Evolutionary conservation across 2,329 filamentous ascomycete species (phyloP).

Genomic region (Alternaria ventricosa): DNA sequence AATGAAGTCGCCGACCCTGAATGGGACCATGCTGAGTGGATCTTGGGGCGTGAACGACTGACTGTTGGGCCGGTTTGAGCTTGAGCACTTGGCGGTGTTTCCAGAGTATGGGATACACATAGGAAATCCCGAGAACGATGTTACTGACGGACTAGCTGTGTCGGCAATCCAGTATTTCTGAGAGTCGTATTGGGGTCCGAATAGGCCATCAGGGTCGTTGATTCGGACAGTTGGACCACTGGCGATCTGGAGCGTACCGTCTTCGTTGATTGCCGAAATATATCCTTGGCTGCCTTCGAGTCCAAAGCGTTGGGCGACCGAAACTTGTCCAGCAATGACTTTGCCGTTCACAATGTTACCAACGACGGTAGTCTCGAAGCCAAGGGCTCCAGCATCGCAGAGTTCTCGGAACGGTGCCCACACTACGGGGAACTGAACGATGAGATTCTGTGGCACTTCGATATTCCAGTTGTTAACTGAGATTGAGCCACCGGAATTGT

Average conservation of each 20-base stretch:
- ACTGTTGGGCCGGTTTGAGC: constrained; percentile 45
- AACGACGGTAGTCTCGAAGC: constrained; percentile 40
- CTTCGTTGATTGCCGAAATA: constrained; percentile 43
- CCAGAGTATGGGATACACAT: constrained; percentile 59
- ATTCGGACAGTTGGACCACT: constrained; percentile 48
- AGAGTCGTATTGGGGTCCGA: constrained; percentile 30
- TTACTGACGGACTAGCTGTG: constrained; percentile 57
- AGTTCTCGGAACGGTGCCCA: constrained; percentile 52
- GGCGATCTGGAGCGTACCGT: constrained; percentile 48
- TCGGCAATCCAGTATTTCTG: constrained; percentile 56
- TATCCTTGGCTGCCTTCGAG: constrained; percentile 48
- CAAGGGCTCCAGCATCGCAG: constrained; percentile 26
- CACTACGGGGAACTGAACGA: constrained; percentile 57
- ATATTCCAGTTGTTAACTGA: constrained; percentile 55
- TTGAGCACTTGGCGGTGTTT: constrained; percentile 46
- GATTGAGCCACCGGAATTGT: constrained; percentile 57
- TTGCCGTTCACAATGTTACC: constrained; percentile 50
- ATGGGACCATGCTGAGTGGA: constrained; percentile 50
- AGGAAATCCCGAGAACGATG: constrained; percentile 59
- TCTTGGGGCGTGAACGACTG: constrained; percentile 44
- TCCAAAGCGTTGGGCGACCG: constrained; percentile 44
- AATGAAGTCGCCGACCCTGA: constrained; percentile 52
- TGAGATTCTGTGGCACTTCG: constrained; percentile 57
- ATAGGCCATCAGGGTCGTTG: constrained; percentile 57
- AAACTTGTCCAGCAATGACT: constrained; percentile 50